phyloP scores from a whole-genome alignment of 192 early-diverging fungal genomes.

The Entrophospora sp. region DNA sequence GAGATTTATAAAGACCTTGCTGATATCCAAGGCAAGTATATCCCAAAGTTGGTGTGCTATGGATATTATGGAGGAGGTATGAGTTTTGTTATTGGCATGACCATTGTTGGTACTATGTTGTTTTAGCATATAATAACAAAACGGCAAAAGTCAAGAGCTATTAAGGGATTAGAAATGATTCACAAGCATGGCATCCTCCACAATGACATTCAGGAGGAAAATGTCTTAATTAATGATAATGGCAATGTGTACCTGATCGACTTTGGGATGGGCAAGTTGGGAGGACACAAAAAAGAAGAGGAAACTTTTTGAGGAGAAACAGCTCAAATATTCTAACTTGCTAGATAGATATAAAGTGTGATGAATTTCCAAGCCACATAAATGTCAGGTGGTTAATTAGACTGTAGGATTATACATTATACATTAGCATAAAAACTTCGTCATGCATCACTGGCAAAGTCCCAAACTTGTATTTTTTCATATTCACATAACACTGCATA shows the following conservation, averaged over 20 bases:
- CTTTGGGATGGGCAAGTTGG: conserved; percentile 7
- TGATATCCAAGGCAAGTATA: conserved; percentile 11
- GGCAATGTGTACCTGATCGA: background rate
- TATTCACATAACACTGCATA: too few species aligned
- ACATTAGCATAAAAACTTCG: too few species aligned
- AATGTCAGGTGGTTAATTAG: too few species aligned
- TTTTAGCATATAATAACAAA: too few species aligned
- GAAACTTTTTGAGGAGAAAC: background rate
- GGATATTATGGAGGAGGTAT: too few species aligned
- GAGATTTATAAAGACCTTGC: conserved; percentile 1
- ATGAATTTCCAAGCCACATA: too few species aligned
- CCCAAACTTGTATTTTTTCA: too few species aligned
- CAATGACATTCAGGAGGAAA: conserved; percentile 11
- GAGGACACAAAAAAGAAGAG: conserved; percentile 10
- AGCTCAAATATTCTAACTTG: background rate
- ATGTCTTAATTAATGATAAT: conserved; percentile 8
- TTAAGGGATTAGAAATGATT: conserved; percentile 1
- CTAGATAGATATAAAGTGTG: conserved; percentile 5
- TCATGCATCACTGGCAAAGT: too few species aligned
- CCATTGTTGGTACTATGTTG: too few species aligned
- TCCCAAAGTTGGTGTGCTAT: too few species aligned
- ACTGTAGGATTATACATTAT: too few species aligned
- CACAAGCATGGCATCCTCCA: conserved; percentile 11
- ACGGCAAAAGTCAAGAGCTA: background rate
- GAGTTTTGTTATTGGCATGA: too few species aligned